These are phyloP conservation scores for Chrysosphaeria jannelii DNA, from an alignment of 2,329 filamentous ascomycete genomes.

Conservation along the genomic window DNA sequence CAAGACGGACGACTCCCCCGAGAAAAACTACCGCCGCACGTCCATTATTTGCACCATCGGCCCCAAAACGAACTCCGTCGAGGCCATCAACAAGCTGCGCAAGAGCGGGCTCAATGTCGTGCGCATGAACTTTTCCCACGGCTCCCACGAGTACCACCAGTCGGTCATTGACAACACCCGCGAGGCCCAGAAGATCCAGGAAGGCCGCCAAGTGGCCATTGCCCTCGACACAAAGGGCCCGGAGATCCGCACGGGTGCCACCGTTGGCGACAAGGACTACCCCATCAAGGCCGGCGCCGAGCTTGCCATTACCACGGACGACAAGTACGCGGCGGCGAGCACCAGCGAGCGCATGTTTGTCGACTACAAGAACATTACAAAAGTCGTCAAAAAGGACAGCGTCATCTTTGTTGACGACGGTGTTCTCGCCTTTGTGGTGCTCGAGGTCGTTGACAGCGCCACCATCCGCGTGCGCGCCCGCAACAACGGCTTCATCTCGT, in stretches of 20 bases:
- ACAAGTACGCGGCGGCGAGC: constrained; percentile 57
- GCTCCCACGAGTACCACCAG: constrained; percentile 73
- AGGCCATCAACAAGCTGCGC: constrained; percentile 88
- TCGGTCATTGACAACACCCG: constrained; percentile 91
- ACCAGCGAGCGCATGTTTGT: constrained; percentile 90
- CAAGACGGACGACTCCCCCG: constrained; percentile 65
- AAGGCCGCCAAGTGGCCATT: constrained; percentile 77
- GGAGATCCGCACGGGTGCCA: constrained; percentile 31
- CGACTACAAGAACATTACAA: constrained; percentile 99
- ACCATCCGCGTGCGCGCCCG: constrained; percentile 62
- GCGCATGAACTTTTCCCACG: constrained; percentile 98
- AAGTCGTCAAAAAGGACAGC: constrained; percentile 74
- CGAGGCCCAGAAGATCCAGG: constrained; percentile 46
- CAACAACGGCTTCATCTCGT: constrained; percentile 97
- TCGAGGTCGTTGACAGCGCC: constrained; percentile 66
- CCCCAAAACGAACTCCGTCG: constrained; percentile 93
- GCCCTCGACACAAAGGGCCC: constrained; percentile 49
- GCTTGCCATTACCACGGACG: constrained; percentile 91
- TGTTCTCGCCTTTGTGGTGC: constrained; percentile 83
- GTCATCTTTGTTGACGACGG: constrained; percentile 96
- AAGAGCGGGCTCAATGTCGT: constrained; percentile 84
- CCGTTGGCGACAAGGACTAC: constrained; percentile 48
- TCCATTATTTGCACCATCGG: constrained; percentile 99
- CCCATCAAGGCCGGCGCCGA: constrained; percentile 59
- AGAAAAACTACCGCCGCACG: constrained; percentile 77